Conservation (phyloP, 2,329 filamentous ascomycete species). For the Fusarium sambucinum region DNA sequence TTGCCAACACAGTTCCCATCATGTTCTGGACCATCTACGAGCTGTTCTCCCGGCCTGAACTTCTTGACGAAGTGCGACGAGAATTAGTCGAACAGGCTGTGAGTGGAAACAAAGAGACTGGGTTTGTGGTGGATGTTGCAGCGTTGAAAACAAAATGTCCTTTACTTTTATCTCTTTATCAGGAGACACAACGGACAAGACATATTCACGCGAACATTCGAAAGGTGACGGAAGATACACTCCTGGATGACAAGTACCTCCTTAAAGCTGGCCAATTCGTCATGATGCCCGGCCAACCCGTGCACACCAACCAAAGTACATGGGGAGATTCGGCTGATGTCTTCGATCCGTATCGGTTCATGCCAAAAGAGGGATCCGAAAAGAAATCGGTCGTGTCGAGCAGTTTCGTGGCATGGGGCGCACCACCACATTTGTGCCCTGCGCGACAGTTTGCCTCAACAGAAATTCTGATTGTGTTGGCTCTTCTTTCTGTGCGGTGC, state of each 20-base stretch:
- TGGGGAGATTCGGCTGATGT: conserved; percentile 51
- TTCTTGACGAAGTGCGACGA: conserved; percentile 27
- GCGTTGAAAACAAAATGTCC: conserved; percentile 35
- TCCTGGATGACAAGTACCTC: conserved; percentile 52
- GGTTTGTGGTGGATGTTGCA: conserved; percentile 24
- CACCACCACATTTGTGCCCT: conserved; percentile 49
- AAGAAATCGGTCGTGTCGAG: conserved; percentile 48
- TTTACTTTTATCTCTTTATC: conserved; percentile 21
- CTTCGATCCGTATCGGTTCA: conserved; percentile 37
- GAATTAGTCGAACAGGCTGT: conserved; percentile 20
- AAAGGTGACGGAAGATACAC: conserved; percentile 51
- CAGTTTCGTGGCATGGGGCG: conserved; percentile 50
- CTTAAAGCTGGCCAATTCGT: conserved; percentile 53
- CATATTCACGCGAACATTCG: conserved; percentile 37
- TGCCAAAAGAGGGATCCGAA: conserved; percentile 6
- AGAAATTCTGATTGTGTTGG: conserved; percentile 45
- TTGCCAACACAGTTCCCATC: conserved; percentile 32
- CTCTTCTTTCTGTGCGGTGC: conserved; percentile 15
- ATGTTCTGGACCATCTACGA: conserved; percentile 39
- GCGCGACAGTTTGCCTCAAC: conserved; percentile 48
- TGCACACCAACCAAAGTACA: conserved; percentile 48
- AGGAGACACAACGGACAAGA: conserved; percentile 30
- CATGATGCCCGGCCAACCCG: conserved; percentile 52
- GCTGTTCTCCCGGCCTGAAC: conserved; percentile 23
- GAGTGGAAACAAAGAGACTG: background rate